Evolutionary conservation across 345 rosid genomes (phyloP).

Genomic region (Eucalyptus polybractea): DNA sequence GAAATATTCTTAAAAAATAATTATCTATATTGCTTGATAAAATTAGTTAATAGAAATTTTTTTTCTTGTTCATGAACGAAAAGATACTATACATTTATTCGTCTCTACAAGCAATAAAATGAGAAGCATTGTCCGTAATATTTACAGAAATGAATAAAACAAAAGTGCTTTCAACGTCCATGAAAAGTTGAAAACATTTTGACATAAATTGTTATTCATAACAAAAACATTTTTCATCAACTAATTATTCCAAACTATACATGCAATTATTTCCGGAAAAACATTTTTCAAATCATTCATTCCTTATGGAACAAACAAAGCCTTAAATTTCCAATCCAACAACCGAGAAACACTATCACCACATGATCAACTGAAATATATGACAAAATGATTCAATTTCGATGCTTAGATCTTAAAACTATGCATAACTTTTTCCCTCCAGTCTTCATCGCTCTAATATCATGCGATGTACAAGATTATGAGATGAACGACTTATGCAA

Average conservation of each 20-base stretch:
- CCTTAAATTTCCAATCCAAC: background rate
- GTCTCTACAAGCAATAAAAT: no score
- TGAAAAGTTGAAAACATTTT: background rate
- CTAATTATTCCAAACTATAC: no score
- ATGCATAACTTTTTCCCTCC: background rate
- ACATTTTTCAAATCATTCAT: background rate
- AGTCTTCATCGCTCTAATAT: background rate
- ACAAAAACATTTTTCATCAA: no score
- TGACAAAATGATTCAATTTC: background rate
- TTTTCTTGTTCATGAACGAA: background rate
- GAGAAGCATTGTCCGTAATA: no score
- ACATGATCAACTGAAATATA: background rate
- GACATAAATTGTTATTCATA: no score
- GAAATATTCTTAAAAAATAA: background rate
- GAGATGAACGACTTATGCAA: background rate
- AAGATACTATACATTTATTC: no score
- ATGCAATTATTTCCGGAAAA: accelerated
- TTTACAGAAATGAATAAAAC: background rate
- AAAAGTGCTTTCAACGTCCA: background rate
- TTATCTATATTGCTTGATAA: accelerated
- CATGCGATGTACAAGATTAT: background rate
- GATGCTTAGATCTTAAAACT: background rate
- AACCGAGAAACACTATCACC: background rate
- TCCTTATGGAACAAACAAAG: background rate
- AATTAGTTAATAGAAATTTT: no score